A percentile compares a stretch with the other conserved stretches of the same genome.
phyloP scores from a whole-genome alignment of 441 rosid species.

The Populus trichocarpa region DNA sequence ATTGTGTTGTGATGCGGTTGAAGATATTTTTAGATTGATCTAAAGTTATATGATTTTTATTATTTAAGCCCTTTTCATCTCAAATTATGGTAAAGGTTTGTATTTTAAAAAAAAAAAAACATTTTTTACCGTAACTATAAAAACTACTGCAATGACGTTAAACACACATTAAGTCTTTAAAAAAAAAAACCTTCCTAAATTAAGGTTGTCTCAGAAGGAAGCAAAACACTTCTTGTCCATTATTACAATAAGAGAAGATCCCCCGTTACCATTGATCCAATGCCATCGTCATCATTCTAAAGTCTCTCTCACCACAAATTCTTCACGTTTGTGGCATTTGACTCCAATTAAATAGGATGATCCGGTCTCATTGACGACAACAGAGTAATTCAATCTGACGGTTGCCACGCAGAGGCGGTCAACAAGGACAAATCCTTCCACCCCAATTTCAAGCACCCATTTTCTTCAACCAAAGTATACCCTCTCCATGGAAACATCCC shows the following conservation, averaged over 20 bases:
- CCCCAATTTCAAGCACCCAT: constrained; percentile 69
- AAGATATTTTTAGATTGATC: too few species aligned
- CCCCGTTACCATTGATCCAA: not conserved
- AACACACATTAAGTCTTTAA: too few species aligned
- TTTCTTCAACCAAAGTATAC: constrained; percentile 70
- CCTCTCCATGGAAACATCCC: constrained; percentile 93
- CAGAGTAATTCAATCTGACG: constrained; percentile 40
- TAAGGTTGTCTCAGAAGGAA: not conserved
- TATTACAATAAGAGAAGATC: not conserved
- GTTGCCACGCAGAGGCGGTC: constrained; percentile 89
- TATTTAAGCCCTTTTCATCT: too few species aligned
- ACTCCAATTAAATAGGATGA: constrained; percentile 3
- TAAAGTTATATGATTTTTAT: too few species aligned
- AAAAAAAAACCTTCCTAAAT: not conserved
- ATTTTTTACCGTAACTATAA: too few species aligned
- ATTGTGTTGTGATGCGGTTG: too few species aligned
- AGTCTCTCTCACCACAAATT: not conserved
- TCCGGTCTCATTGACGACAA: not conserved
- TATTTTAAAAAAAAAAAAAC: too few species aligned
- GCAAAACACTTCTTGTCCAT: not conserved
- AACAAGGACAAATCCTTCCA: constrained; percentile 87
- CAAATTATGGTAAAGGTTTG: too few species aligned
- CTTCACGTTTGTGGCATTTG: not conserved
- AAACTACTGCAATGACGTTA: too few species aligned
- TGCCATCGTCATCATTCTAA: not conserved